Conservation (phyloP, 1,139 yeast species). For the Blastobotrys serpentis region DNA sequence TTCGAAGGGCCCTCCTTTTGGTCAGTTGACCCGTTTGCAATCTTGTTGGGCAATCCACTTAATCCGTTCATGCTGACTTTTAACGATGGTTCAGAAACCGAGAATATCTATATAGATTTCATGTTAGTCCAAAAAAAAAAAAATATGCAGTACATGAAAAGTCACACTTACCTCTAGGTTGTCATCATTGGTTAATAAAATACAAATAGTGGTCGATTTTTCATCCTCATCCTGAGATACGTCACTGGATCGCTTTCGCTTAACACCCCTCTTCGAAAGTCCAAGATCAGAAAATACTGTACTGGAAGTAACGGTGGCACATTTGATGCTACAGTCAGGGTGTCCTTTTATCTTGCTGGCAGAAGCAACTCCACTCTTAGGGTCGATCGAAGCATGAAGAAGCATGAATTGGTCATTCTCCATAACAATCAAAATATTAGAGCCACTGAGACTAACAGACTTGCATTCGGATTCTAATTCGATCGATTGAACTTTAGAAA, state of each 20-base stretch:
- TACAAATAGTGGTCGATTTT: conserved; percentile 7
- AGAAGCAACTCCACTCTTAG: conserved; percentile 16
- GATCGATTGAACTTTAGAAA: conserved; percentile 38
- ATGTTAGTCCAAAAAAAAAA: conserved; percentile 9
- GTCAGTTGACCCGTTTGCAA: neutral
- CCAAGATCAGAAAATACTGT: conserved; percentile 6
- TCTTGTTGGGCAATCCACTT: conserved; percentile 7
- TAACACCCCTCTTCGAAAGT: conserved; percentile 14
- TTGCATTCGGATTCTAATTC: conserved; percentile 48
- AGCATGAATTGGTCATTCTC: conserved; percentile 24
- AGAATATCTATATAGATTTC: conserved; percentile 14
- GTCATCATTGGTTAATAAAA: conserved; percentile 15
- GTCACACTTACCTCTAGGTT: conserved; percentile 17
- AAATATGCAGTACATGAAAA: neutral
- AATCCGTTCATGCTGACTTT: conserved; percentile 12
- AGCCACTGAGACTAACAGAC: conserved; percentile 47
- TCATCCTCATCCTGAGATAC: conserved; percentile 10
- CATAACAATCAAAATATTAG: conserved; percentile 28
- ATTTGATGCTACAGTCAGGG: conserved; percentile 12
- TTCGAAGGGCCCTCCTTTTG: neutral
- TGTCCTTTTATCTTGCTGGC: conserved; percentile 13
- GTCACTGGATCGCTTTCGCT: conserved; percentile 21
- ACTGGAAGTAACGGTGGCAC: conserved; percentile 14
- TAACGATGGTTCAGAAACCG: conserved; percentile 10
- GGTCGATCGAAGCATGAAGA: conserved; percentile 12